phyloP scores from a whole-genome alignment of 2,329 filamentous ascomycete genomes.

The Ascochyta koolunga region DNA sequence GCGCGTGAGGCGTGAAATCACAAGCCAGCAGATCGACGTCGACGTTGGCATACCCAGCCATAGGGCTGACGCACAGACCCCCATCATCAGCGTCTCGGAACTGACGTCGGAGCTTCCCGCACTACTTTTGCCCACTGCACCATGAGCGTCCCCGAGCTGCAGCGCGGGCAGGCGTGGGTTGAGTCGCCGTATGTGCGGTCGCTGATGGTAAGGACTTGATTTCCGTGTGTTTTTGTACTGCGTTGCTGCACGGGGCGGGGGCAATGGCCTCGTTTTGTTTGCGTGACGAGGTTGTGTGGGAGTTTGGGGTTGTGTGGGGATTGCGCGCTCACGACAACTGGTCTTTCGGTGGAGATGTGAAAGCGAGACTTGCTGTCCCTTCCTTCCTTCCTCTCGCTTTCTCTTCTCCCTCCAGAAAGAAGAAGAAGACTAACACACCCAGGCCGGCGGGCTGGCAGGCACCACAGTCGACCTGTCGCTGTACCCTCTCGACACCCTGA shows the following conservation, averaged over 20 bases:
- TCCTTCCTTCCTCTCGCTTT: too few relatives aligned
- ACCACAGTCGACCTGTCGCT: constrained; percentile 96
- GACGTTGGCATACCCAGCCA: too few relatives aligned
- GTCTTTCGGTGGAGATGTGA: background rate
- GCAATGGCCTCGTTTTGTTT: background rate
- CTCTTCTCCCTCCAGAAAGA: too few relatives aligned
- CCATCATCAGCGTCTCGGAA: background rate
- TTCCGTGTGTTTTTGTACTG: background rate
- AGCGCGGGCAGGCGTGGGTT: constrained; percentile 41
- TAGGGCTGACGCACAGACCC: constrained; percentile 12
- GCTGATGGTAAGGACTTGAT: constrained; percentile 48
- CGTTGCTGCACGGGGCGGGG: background rate
- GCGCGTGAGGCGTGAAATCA: too few relatives aligned
- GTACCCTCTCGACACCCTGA: constrained; percentile 97
- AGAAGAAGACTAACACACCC: constrained; percentile 20
- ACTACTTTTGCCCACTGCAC: constrained; percentile 16
- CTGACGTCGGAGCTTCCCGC: constrained; percentile 12
- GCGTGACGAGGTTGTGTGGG: too few relatives aligned
- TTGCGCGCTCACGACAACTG: background rate
- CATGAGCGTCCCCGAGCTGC: constrained; percentile 42
- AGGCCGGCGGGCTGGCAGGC: constrained; percentile 89
- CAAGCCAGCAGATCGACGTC: too few relatives aligned
- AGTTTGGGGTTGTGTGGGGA: background rate
- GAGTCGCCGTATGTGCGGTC: constrained; percentile 57
- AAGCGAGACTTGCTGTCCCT: too few relatives aligned